Base-by-base conservation (phyloP, 306 rosid genomes). In the Amphicarpaea edgeworthii region DNA sequence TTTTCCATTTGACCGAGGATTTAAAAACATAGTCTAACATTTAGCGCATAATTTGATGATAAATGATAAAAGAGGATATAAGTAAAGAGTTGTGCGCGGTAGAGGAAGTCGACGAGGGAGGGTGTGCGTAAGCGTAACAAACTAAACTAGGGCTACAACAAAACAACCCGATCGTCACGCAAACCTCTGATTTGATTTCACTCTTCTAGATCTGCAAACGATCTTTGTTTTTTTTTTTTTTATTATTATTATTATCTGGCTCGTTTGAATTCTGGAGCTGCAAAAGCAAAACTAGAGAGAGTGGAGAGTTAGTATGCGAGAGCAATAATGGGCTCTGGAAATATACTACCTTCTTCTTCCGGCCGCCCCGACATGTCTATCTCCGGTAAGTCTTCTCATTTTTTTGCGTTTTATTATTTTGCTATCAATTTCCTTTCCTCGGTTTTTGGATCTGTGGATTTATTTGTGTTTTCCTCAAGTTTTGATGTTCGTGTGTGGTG, bases 271-370 rank as follows among this genome's bases (percentile, higher is more conserved):
- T 34, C 9, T 7, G 40, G 9, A 34, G 40, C 40, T 40, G 45
- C 11, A 9, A 38, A 38, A 38, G 40, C 66, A 49, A 51, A 32
- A 42, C 30, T 15, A 23, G 34, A 45, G 43, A 10, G 14, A 74
- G 7, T 28, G 58, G 7, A 32, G 6, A 68, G 8, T 53, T 85
- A 68, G 68, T 34, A 73, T 81, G 81, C 77, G 76, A 84, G 58
- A 84, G 58, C 50, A 26, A 34, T 62, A 54, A 81, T 77, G 85
- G 88, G 85, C 50, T 68, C 79, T 41, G 83, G 50, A 54, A 73
- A 38, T 62, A 46, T 9, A 64, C 51, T 49, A 38, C 43, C 81
- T 20, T 73, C 88, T 73, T 81, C 85, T 70, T 74, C 85, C 15
- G 76, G 53, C 28, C 71, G 28, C 73, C 14, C 74, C 49, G 53